phyloP scores from a whole-genome alignment of 148 eudicot species.

The Rhododendron henanense region DNA sequence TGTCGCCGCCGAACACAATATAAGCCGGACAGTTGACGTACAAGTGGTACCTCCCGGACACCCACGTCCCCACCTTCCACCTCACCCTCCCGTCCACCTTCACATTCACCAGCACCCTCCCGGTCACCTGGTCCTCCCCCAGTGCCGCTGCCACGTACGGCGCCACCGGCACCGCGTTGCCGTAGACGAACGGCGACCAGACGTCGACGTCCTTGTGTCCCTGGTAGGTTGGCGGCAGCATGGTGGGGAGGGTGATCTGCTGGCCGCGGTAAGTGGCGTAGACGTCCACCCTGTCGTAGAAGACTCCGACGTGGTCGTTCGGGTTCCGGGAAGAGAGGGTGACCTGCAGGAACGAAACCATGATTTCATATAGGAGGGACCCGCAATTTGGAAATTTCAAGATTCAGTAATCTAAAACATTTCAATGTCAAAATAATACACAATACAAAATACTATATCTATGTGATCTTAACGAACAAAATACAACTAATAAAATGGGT shows the following conservation, averaged over 20 bases:
- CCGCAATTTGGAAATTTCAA: too few species aligned
- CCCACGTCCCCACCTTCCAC: slow-evolving; percentile 54
- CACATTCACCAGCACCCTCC: slow-evolving; percentile 31
- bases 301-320: slow-evolving; percentile 39
- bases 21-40: slow-evolving; percentile 46
- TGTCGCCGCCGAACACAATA: slow-evolving; percentile 36
- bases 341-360: background rate
- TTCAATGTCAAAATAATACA: too few species aligned
- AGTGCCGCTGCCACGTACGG: slow-evolving; percentile 33
- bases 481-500: too few species aligned
- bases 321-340: slow-evolving; percentile 48
- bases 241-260: slow-evolving; percentile 36
- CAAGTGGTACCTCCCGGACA: slow-evolving; percentile 43
- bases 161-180: slow-evolving; percentile 36
- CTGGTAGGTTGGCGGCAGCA: slow-evolving; percentile 30
- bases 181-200: slow-evolving; percentile 56
- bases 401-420: too few species aligned
- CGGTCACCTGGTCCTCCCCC: slow-evolving; percentile 29
- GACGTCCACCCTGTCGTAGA: slow-evolving; percentile 41
- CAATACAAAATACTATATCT: too few species aligned
- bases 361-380: too few species aligned
- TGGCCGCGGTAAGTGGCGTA: slow-evolving; percentile 42
- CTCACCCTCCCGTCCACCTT: slow-evolving; percentile 45
- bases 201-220: slow-evolving; percentile 44
- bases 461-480: too few species aligned